Evolutionary conservation across 2,329 filamentous ascomycete species (phyloP).

Genomic region (Venturia nashicola): DNA sequence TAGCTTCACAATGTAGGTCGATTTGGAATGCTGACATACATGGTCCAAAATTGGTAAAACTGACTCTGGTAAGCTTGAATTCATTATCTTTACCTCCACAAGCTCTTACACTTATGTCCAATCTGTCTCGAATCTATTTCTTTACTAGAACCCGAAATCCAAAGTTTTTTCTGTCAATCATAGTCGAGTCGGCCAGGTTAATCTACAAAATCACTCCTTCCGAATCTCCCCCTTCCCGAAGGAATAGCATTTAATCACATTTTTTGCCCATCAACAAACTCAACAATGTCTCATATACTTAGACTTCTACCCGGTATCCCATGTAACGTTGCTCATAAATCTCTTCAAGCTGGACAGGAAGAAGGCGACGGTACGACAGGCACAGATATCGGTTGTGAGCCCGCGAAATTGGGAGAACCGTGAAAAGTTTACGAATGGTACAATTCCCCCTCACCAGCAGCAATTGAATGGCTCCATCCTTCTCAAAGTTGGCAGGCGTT

Average conservation of each 20-base stretch:
- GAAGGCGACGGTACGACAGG: slow-evolving; percentile 13
- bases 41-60: too few relatives aligned
- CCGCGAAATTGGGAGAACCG: slow-evolving; percentile 42
- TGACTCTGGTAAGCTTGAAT: neutral
- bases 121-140: neutral
- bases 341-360: slow-evolving; percentile 12
- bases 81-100: too few relatives aligned
- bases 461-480: slow-evolving; percentile 34
- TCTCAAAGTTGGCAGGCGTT: slow-evolving; percentile 45
- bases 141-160: too few relatives aligned
- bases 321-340: slow-evolving; percentile 31
- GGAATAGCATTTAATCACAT: slow-evolving; percentile 45
- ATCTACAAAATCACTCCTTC: neutral
- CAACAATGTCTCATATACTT: slow-evolving; percentile 56
- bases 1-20: neutral
- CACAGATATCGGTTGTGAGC: slow-evolving; percentile 41
- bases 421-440: slow-evolving; percentile 61
- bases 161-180: too few relatives aligned
- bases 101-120: too few relatives aligned
- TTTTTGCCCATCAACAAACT: slow-evolving; percentile 40
- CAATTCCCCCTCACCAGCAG: slow-evolving; percentile 39
- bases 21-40: neutral
- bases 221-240: slow-evolving; percentile 34
- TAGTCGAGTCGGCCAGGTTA: neutral
- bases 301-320: slow-evolving; percentile 39